Evolutionary conservation across 2,329 filamentous ascomycete genomes (phyloP).

Genomic region (Talaromyces islandicus): DNA sequence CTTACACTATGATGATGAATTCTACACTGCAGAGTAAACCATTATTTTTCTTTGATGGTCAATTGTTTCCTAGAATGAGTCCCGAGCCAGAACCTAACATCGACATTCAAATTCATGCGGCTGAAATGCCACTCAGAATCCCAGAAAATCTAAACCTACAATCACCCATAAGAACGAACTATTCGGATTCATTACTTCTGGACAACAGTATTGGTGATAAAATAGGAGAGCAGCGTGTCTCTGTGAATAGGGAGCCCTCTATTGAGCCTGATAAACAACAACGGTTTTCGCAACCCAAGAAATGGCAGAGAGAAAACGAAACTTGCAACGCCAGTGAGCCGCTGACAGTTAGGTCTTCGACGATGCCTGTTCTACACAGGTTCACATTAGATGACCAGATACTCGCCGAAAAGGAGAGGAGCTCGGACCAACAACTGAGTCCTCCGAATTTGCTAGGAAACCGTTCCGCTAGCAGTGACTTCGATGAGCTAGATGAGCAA

Average conservation of each 20-base stretch:
- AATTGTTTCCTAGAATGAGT: not conserved
- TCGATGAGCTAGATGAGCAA: not conserved
- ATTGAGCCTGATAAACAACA: not conserved
- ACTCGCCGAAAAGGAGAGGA: constrained; percentile 14
- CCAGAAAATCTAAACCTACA: not conserved
- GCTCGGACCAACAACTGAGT: not conserved
- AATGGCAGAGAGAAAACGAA: not conserved
- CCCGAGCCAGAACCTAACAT: not conserved
- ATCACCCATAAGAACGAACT: constrained; percentile 1
- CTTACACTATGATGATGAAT: constrained; percentile 11
- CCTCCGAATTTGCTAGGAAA: not conserved
- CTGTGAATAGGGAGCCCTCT: not conserved
- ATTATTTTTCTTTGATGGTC: not conserved
- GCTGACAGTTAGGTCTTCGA: not conserved
- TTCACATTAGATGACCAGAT: constrained; percentile 25
- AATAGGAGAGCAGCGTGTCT: not conserved
- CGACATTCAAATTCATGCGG: constrained; percentile 1
- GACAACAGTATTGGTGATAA: not conserved
- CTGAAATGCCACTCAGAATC: not conserved
- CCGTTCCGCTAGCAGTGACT: not conserved
- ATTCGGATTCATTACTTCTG: not conserved
- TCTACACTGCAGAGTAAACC: constrained; percentile 3
- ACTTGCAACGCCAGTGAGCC: not conserved
- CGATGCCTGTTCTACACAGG: constrained; percentile 6
- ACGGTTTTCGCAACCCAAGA: not conserved